Evolutionary conservation across 108 stramenopile species (phyloP).

Genomic region (Nannochloropsis salina): DNA sequence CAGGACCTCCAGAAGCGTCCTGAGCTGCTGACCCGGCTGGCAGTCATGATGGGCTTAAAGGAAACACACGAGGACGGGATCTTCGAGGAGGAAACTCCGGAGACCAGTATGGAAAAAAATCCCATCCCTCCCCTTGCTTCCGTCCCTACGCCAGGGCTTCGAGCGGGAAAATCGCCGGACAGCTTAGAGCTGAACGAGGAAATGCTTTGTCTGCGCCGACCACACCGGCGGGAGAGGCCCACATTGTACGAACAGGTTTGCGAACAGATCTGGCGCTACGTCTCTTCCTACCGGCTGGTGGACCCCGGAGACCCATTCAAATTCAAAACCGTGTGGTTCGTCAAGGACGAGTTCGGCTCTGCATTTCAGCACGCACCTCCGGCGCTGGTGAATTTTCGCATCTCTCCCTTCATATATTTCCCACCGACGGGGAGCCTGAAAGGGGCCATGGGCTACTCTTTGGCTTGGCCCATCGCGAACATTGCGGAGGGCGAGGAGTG

Average conservation of each 20-base stretch:
- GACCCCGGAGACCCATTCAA: not conserved
- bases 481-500: not conserved
- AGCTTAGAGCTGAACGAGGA: not conserved
- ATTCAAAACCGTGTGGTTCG: slow-evolving; percentile 15
- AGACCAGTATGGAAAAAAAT: not conserved
- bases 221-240: not conserved
- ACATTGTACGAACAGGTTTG: not conserved
- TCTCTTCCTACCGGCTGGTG: not conserved
- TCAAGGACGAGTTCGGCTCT: slow-evolving; percentile 3
- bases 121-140: too few species aligned
- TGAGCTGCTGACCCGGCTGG: not conserved
- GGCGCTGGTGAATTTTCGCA: not conserved
- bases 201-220: not conserved
- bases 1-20: not conserved
- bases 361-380: not conserved
- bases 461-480: not conserved
- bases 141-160: too few species aligned
- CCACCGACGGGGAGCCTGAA: not conserved
- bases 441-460: not conserved
- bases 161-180: not conserved
- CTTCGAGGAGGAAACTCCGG: not conserved
- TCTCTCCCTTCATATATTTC: not conserved
- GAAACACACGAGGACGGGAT: not conserved
- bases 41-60: not conserved
- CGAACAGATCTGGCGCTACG: slow-evolving; percentile 5